A percentile compares a stretch with the other conserved stretches of the same genome.
phyloP scores from a whole-genome alignment of 805 yeast genomes.

The Kodamaea fukazawae region DNA sequence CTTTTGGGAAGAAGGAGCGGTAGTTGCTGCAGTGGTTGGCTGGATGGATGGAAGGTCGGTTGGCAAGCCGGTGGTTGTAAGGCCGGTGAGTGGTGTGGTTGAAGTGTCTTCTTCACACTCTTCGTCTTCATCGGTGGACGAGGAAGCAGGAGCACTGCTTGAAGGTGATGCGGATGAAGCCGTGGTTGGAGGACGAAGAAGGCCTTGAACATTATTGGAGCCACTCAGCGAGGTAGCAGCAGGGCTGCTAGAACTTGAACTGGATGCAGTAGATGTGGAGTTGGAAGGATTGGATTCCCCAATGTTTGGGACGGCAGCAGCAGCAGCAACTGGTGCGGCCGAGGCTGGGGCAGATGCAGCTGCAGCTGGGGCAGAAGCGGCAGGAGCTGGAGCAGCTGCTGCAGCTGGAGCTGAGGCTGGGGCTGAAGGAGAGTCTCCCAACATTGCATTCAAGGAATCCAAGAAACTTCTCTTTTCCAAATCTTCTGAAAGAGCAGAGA shows the following conservation, averaged over 20 bases:
- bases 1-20: slow-evolving; percentile 2
- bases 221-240: background rate
- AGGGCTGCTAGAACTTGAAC: slow-evolving; percentile 6
- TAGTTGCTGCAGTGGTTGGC: slow-evolving; percentile 2
- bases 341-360: slow-evolving; percentile 5
- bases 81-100: background rate
- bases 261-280: slow-evolving; percentile 6
- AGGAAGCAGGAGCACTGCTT: slow-evolving; percentile 1
- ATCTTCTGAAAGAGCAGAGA: slow-evolving; percentile 13
- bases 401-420: slow-evolving; percentile 11
- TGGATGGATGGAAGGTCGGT: slow-evolving; percentile 1
- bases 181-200: slow-evolving; percentile 9
- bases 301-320: slow-evolving; percentile 9
- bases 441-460: slow-evolving; percentile 9
- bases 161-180: slow-evolving; percentile 8
- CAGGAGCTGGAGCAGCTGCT: slow-evolving; percentile 10
- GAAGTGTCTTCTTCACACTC: slow-evolving; percentile 15
- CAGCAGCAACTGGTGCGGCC: slow-evolving; percentile 8
- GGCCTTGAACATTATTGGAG: background rate
- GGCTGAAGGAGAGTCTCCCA: background rate
- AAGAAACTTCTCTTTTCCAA: slow-evolving; percentile 13
- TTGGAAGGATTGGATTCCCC: slow-evolving; percentile 4
- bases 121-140: slow-evolving; percentile 12
- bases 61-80: background rate
- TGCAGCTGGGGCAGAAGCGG: slow-evolving; percentile 10